Percentiles rank a stretch among this genome's conserved stretches.
These are phyloP conservation scores for Klebsormidium nitens DNA, from an alignment of 139 green algal genomes.

Conservation along the genomic window DNA sequence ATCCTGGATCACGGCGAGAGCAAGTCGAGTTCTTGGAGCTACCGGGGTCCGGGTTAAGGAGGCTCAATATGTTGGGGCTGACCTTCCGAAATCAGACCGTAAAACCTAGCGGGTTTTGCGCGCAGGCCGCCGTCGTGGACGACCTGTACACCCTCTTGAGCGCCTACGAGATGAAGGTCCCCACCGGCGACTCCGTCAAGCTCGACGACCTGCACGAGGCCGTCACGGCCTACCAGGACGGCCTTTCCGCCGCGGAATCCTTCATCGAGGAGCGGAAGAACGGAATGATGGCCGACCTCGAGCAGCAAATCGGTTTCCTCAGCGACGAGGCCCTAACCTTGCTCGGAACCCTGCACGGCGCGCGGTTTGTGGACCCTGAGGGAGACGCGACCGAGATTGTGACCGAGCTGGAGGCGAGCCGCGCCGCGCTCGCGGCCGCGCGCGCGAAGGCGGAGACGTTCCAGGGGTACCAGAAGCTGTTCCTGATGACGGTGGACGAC, in stretches of 20 bases:
- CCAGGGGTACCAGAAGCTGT: constrained; percentile 35
- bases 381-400: background rate
- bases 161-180: constrained; percentile 42
- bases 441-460: constrained; percentile 2
- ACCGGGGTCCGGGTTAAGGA: no score
- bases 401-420: constrained; percentile 1
- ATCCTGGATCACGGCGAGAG: no score
- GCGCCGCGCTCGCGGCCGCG: background rate
- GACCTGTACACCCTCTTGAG: constrained; percentile 49
- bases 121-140: constrained; percentile 28
- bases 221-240: constrained; percentile 42
- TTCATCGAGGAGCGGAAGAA: constrained; percentile 68
- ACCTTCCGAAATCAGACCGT: no score
- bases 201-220: constrained; percentile 71
- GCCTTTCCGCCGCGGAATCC: constrained; percentile 52
- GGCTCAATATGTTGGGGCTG: no score
- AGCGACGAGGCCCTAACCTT: constrained; percentile 56
- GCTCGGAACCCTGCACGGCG: constrained; percentile 6
- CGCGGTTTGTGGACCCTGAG: background rate
- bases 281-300: constrained; percentile 50
- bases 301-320: constrained; percentile 44
- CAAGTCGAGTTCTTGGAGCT: no score
- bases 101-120: no score
- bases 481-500: constrained; percentile 33
- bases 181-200: constrained; percentile 46